Percentiles rank a stretch among this genome's conserved stretches.
Evolutionary conservation across 2,329 filamentous ascomycete species (phyloP).

Genomic region (Phaeophleospora eucalypticola): DNA sequence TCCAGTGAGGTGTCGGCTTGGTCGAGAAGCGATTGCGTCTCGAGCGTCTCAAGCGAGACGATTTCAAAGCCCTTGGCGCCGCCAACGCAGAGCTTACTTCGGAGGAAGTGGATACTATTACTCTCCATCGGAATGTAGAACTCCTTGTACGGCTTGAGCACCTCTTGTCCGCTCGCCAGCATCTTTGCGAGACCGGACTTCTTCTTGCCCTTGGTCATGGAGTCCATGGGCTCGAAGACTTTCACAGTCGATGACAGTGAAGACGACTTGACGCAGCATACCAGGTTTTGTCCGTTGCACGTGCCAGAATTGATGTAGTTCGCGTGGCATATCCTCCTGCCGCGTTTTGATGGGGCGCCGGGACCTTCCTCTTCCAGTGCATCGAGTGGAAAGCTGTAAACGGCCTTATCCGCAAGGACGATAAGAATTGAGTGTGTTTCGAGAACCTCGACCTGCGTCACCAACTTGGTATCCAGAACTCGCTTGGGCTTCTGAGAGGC

Average conservation of each 20-base stretch:
- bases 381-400: conserved; percentile 83
- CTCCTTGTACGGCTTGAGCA: conserved; percentile 95
- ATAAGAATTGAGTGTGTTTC: conserved; percentile 92
- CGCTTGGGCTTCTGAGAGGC: conserved; percentile 67
- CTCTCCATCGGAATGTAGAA: conserved; percentile 98
- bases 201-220: conserved; percentile 76
- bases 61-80: conserved; percentile 96
- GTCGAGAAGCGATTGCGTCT: conserved; percentile 93
- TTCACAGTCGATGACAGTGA: conserved; percentile 95
- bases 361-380: conserved; percentile 77
- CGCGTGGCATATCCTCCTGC: conserved; percentile 95
- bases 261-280: conserved; percentile 93
- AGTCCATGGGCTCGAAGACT: conserved; percentile 97
- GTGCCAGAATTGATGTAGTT: conserved; percentile 99
- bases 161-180: conserved; percentile 89
- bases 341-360: conserved; percentile 72
- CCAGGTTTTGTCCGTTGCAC: conserved; percentile 86
- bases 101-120: conserved; percentile 96
- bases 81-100: conserved; percentile 92
- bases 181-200: conserved; percentile 94
- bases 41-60: conserved; percentile 92
- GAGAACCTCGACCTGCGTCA: conserved; percentile 92
- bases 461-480: conserved; percentile 78
- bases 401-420: conserved; percentile 86
- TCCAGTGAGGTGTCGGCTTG: conserved; percentile 97